Base-by-base conservation (phyloP, 1,284 basidiomycete species). In the Ceratobasidium sp. region DNA sequence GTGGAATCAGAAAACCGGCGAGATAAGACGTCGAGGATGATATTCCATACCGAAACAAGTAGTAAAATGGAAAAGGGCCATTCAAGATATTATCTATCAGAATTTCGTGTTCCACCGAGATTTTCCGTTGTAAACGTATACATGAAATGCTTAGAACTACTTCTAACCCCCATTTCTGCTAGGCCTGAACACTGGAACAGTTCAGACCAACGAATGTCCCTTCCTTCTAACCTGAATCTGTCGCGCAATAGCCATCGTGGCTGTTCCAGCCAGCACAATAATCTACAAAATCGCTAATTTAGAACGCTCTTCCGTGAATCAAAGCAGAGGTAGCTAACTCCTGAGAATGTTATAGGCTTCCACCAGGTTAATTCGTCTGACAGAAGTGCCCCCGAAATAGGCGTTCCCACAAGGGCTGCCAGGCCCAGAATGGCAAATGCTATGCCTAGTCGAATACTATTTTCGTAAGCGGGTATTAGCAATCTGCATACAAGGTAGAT, bases 281-380 rank as follows among this genome's bases (percentile, higher is more conserved):
- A 67, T 35, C 64, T 67, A 38, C 21, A 28, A n/a, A 44, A 43
- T 16, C 23, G 35, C 64, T 9, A 13, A 9, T 61, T 28, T 44
- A 13, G 14, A 26, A 11, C 9, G 28, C 21, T 2, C 13, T 46
- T 32, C 18, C 32, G 7, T 23, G 26, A 16, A n/a, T 5, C 6
- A 2, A 5, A 32, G 21, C 16, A 47, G 38, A 2, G 11, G 5
- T 4, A 13, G 23, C 64, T 67, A 43, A 73, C 72, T 1, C 62
- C 63, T 18, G 57, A 30, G 28, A 73, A 73, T 18, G 66, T 21
- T 8, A 66, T 57, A 16, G 72, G 62, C 35, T 47, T 55, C 38
- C 58, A 73, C 72, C 72, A 73, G n/a, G 47, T 23, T n/a, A 66
- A 49, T 21, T 73, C 26, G 35, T 63, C 58, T 1, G 62, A 58